phyloP scores from a whole-genome alignment of 2,329 filamentous ascomycete species.

The Colletotrichum spaethianum region DNA sequence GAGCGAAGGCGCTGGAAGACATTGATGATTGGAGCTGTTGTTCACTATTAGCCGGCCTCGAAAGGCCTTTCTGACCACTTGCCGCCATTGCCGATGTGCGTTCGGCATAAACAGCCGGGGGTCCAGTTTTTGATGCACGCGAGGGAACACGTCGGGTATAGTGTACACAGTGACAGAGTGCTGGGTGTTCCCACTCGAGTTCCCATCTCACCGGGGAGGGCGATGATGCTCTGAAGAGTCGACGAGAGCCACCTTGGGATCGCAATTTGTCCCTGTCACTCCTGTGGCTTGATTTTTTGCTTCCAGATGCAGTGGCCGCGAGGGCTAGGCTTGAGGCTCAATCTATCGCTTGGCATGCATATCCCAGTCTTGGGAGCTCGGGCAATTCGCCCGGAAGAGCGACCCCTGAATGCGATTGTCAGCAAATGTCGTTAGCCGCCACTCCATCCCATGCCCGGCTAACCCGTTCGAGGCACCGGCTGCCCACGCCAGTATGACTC shows the following conservation, averaged over 20 bases:
- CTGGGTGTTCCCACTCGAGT: conserved; percentile 21
- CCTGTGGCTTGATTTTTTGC: conserved; percentile 7
- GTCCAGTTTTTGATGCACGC: conserved; percentile 10
- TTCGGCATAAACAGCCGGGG: neutral
- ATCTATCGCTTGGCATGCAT: conserved; percentile 29
- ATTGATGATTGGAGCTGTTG: conserved; percentile 13
- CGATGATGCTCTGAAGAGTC: conserved; percentile 26
- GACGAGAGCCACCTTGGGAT: conserved; percentile 1
- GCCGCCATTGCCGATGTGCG: neutral
- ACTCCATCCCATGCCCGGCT: neutral
- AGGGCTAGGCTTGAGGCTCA: conserved; percentile 34
- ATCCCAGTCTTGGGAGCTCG: conserved; percentile 16
- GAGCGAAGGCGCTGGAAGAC: neutral
- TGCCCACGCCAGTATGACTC: conserved; percentile 13
- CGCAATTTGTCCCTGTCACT: conserved; percentile 2
- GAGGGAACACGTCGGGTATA: conserved; percentile 20
- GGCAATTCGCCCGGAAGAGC: conserved; percentile 6
- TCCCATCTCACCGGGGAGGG: conserved; percentile 14
- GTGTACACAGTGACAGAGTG: too few species aligned
- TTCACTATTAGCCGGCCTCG: conserved; percentile 17
- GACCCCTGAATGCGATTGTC: conserved; percentile 14
- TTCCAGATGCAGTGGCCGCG: neutral
- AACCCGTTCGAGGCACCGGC: conserved; percentile 21
- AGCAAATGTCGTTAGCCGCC: conserved; percentile 1
- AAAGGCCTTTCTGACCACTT: conserved; percentile 9